A percentile compares a stretch with the other conserved stretches of the same genome.
phyloP scores from a whole-genome alignment of 2,329 filamentous ascomycete genomes.

The Colletotrichum agaves region DNA sequence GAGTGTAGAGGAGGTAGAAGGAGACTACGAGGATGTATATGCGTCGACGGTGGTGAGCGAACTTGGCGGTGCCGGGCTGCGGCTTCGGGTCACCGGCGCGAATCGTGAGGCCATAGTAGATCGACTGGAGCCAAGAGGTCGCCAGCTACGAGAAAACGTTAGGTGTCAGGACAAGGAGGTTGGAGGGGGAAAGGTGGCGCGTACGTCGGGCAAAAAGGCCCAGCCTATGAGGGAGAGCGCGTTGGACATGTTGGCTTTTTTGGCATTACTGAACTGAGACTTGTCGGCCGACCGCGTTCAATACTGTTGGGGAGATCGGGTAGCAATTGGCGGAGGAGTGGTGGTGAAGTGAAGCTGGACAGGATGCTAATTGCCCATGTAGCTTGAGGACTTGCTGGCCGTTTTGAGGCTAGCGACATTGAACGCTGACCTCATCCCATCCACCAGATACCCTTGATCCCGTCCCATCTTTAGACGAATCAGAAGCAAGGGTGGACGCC shows the following conservation, averaged over 20 bases:
- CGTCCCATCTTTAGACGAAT: neutral
- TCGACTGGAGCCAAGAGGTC: conserved; percentile 79
- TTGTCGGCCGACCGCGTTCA: neutral
- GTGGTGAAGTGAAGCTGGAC: neutral
- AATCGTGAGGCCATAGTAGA: conserved; percentile 90
- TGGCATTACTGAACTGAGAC: neutral
- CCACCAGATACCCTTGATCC: neutral
- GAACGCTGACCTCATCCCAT: conserved; percentile 24
- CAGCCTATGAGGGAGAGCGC: conserved; percentile 66
- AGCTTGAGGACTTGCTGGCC: conserved; percentile 1
- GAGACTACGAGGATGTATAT: conserved; percentile 87
- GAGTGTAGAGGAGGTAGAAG: conserved; percentile 87
- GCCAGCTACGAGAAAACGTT: conserved; percentile 67
- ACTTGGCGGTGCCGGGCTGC: conserved; percentile 74
- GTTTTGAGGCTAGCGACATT: conserved; percentile 10
- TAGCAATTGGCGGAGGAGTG: neutral
- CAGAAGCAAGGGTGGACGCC: neutral
- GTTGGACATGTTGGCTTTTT: conserved; percentile 50
- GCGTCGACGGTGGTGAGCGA: conserved; percentile 78
- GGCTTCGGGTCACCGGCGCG: conserved; percentile 89
- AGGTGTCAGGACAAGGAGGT: neutral
- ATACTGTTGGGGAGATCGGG: neutral
- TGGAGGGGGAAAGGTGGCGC: conserved; percentile 38
- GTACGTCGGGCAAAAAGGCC: conserved; percentile 65
- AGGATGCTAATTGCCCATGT: neutral